Evolutionary conservation across 1,284 basidiomycete genomes (phyloP).

Genomic region (Boletellus deceptivus): DNA sequence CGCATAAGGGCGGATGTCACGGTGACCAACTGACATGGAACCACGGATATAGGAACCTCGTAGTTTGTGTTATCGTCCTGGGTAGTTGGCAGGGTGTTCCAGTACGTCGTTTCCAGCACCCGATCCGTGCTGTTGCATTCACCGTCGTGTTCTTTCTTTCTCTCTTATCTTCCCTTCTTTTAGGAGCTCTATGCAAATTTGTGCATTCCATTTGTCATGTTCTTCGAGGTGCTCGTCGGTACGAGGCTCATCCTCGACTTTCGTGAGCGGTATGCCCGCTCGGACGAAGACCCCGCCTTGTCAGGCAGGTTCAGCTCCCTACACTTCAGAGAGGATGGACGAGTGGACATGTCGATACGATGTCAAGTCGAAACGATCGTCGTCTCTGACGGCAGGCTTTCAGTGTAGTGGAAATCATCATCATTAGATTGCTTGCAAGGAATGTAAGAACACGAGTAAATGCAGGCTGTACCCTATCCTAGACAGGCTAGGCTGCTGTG

Average conservation of each 20-base stretch:
- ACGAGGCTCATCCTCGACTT: conserved; percentile 35
- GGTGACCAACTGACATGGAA: not conserved
- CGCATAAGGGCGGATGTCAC: not conserved
- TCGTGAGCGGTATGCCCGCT: conserved; percentile 29
- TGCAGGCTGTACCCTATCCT: not conserved
- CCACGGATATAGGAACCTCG: conserved; percentile 22
- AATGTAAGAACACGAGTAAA: conserved; percentile 23
- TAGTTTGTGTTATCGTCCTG: conserved; percentile 24
- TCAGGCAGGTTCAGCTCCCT: conserved; percentile 16
- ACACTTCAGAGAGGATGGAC: conserved; percentile 13
- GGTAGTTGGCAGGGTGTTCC: conserved; percentile 27
- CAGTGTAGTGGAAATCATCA: not conserved
- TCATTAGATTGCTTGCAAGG: conserved; percentile 7
- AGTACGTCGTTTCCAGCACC: conserved; percentile 16
- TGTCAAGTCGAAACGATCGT: conserved; percentile 21
- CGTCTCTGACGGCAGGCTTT: conserved; percentile 6
- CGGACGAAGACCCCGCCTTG: conserved; percentile 10
- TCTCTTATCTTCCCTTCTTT: not conserved
- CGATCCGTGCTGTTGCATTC: not conserved
- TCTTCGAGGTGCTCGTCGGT: conserved; percentile 31
- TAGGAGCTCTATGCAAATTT: conserved; percentile 30
- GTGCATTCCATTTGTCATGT: conserved; percentile 34
- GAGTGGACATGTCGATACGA: conserved; percentile 9
- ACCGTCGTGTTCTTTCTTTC: not conserved
- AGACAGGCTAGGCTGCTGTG: conserved; percentile 7